A percentile compares a stretch with the other conserved stretches of the same genome.
Evolutionary conservation across 1,284 basidiomycete genomes (phyloP).

Genomic region (Naganishia cerealis): DNA sequence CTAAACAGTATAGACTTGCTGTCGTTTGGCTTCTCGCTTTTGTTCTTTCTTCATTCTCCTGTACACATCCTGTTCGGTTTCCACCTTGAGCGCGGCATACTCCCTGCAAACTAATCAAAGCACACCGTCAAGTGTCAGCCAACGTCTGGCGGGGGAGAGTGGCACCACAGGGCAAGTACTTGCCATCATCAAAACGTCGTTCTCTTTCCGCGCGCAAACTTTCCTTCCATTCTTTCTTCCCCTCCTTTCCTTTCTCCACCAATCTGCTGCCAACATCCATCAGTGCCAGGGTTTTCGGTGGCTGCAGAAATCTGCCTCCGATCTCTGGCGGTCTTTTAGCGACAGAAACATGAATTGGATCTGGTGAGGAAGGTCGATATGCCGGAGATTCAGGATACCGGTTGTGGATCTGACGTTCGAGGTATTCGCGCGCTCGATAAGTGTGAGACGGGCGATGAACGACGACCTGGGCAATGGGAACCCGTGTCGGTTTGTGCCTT

Average conservation of each 20-base stretch:
- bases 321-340: slow-evolving; percentile 1
- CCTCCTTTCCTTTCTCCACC: slow-evolving; percentile 17
- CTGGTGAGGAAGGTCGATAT: background rate
- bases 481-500: background rate
- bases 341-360: background rate
- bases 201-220: slow-evolving; percentile 24
- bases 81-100: slow-evolving; percentile 30
- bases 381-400: background rate
- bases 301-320: slow-evolving; percentile 11
- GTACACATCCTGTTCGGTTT: slow-evolving; percentile 30
- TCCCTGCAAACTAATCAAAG: slow-evolving; percentile 22
- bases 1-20: slow-evolving; percentile 11
- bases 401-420: background rate
- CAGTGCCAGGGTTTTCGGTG: slow-evolving; percentile 9
- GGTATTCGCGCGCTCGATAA: slow-evolving; percentile 18
- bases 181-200: slow-evolving; percentile 29
- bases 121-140: background rate
- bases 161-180: background rate
- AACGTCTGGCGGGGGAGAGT: background rate
- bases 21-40: slow-evolving; percentile 17
- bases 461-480: slow-evolving; percentile 14
- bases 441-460: slow-evolving; percentile 13
- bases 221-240: slow-evolving; percentile 12
- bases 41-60: slow-evolving; percentile 17
- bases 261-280: slow-evolving; percentile 26